Evolutionary conservation across 345 rosid species (phyloP), one percentile per base, ranked within the genome.

Genomic region (Salix udensis): DNA sequence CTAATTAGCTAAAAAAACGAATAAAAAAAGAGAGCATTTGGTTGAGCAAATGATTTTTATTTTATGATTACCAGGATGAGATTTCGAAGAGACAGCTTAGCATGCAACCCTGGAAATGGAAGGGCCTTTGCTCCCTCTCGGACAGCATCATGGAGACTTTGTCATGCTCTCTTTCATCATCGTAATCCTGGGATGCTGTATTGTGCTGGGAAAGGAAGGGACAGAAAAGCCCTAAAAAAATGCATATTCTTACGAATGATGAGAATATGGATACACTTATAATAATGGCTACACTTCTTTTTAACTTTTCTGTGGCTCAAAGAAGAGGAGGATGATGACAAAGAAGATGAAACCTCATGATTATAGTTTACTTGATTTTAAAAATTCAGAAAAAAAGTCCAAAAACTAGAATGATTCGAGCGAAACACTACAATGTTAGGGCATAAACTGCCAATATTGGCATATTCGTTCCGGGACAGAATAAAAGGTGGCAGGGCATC

Each of bases 161-260:
- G 78, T 67, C 85, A 71, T 79, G 84, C 81, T 83, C 79, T 76
- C 40, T 81, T 65, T 78, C 65, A 44, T 79, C 31, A 74, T 77
- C 76, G 74, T 76, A 77, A 83, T 78, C 84, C 67, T 87, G 84
- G 84, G 90, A 87, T 87, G 86, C 87, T 80, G 52, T 60, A 40
- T 55, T 26, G 14, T 87, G 88, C 79, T 72, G 37, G 72, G 50
- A 79, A 81, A 75, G 79, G 16, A 30, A 26, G 68, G 71, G 90
- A 80, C 90, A 82, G 7, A 28, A 64, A 48, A 30, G n/a, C 74
- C 79, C 79, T 46, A 30, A 68, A 68, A 44, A 52, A 39, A 62
- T 67, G 76, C 68, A 23, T 46, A 73, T 61, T 71, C 60, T 60
- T 65, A 69, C 31, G 53, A 4, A 68, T 69, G 26, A 68, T 68